Evolutionary conservation across 176 grass and related monocot species (phyloP), one percentile per base, ranked within the genome.

Genomic region (Oryza nivara): DNA sequence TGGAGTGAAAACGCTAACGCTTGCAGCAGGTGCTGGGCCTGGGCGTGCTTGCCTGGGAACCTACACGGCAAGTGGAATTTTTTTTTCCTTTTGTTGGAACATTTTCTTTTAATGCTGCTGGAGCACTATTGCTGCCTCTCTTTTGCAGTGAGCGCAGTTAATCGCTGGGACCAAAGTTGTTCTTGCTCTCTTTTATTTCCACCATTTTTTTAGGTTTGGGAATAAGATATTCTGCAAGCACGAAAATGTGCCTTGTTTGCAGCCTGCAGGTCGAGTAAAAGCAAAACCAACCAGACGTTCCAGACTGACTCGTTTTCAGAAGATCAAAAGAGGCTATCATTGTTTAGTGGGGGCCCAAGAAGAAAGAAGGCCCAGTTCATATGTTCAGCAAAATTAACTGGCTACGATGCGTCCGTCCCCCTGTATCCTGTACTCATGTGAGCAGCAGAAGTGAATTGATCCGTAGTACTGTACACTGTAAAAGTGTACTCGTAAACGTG

Each of bases 21-120:
- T 58, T 58, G 54, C 19, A 64, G 54, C 19, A 64, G 71, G 77
- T 71, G 66, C 73, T 89, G 88, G 80, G 78, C 78, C 83, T 74
- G 43, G 43, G 70, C n/a, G 23, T 67, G 63, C 43, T 60, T 26
- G 58, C 63, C 63, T 28, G 38, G 34, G 44, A 32, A 4, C 82
- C 82, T 72, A 70, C 71, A 51, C 30, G 0, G 61, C 77, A 70
- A 25, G 54, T 43, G 44, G 56, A 66, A 26, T 68, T 60, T 77
- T 1, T 1, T 61, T 34, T 36, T 32, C 30, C 2, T 32, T 36
- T 36, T 36, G 35, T 36, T 0, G 26, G 67, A 44, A 73, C 78
- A 86, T 78, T 36, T 34, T 30, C 46, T 17, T 65, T 77, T n/a
- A 49, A 15, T 26, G 46, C 71, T 83, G 25, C 56, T 83, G 3